Percentiles rank a stretch among this genome's conserved stretches.
Evolutionary conservation across 305 asterid species (phyloP).

Genomic region (Ilex paraguariensis): DNA sequence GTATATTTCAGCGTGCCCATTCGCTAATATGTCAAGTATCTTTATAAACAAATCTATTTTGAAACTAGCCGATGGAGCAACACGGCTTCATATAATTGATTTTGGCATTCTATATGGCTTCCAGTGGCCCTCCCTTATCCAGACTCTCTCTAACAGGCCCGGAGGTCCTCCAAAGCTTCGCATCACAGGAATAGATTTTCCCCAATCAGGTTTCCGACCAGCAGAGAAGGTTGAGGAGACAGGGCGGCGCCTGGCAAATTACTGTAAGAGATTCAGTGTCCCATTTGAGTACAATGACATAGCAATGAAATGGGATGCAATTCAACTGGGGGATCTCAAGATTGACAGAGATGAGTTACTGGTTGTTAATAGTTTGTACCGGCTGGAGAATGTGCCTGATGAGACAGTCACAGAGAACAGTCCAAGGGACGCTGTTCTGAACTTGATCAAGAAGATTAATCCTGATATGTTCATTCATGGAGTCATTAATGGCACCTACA

Average conservation of each 20-base stretch:
- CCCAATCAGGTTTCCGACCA: slow-evolving; percentile 67
- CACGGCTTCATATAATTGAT: slow-evolving; percentile 57
- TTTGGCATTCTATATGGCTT: slow-evolving; percentile 71
- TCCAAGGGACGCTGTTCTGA: slow-evolving; percentile 51
- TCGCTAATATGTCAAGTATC: slow-evolving; percentile 49
- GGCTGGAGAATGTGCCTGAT: slow-evolving; percentile 56
- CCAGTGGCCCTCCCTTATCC: slow-evolving; percentile 82
- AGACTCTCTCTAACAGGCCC: slow-evolving; percentile 51
- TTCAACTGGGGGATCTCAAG: slow-evolving; percentile 38
- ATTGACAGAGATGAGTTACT: slow-evolving; percentile 43
- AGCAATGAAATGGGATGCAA: slow-evolving; percentile 60
- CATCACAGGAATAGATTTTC: slow-evolving; percentile 65
- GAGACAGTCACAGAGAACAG: slow-evolving; percentile 39
- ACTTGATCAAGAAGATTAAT: slow-evolving; percentile 36
- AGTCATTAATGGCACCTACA: slow-evolving; percentile 46
- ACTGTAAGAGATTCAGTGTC: slow-evolving; percentile 52
- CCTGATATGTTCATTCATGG: slow-evolving; percentile 59
- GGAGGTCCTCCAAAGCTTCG: slow-evolving; percentile 60
- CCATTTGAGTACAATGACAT: slow-evolving; percentile 53
- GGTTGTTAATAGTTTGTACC: slow-evolving; percentile 54
- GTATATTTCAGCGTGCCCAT: slow-evolving; percentile 49
- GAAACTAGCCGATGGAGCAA: slow-evolving; percentile 25
- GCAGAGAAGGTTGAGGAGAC: slow-evolving; percentile 68
- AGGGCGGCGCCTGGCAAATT: slow-evolving; percentile 40
- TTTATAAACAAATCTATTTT: slow-evolving; percentile 54